Base-by-base conservation (phyloP, 2,329 filamentous ascomycete species). In the Fusarium sp. region DNA sequence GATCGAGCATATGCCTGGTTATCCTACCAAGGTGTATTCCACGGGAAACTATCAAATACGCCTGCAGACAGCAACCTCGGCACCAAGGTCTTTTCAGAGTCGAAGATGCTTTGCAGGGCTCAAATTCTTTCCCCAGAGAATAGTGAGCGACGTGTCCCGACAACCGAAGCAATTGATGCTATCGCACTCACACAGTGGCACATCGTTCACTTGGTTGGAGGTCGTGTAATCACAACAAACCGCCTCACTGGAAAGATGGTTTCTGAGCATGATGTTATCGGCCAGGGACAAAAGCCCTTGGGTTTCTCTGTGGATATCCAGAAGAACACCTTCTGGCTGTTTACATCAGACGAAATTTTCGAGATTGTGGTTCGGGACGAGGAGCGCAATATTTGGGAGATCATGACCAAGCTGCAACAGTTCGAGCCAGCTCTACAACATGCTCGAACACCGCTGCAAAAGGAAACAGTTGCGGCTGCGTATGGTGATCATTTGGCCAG, bases 251-350 rank as follows among this genome's bases (percentile, higher is more conserved):
- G 95, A 28, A 89, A 91, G 52, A 85, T 95, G 47, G 92, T 97
- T 3, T 97, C 96, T 72, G 93, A 98, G 77, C 94, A 98, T 79
- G 85, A 90, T 23, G 91, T 99, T 7, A 84, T 98, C 16, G 92
- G 95, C 57, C 86, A 89, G 7, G 92, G 92, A 1, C 92, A 97
- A 73, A 90, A 86, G 73, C 89, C 91, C 7, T 83, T 99, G n/a
- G 94, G 93, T 1, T 86, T 99, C 20, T 91, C 94, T 50, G 91
- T 95, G 11, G 96, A 99, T 79, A 87, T 92, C 64, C 95, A 96
- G 78, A 97, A 98, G 83, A 97, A 95, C 75, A 99, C 96, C 0
- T 98, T 95, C 77, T 99, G 97, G 96, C 86, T 99, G 4, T 97
- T 98, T 76, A 98, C 95, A 1, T 87, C 89, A 1, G 88, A 93